Conservation (phyloP, 768 basidiomycete species). For the Hemileccinum impolitum region DNA sequence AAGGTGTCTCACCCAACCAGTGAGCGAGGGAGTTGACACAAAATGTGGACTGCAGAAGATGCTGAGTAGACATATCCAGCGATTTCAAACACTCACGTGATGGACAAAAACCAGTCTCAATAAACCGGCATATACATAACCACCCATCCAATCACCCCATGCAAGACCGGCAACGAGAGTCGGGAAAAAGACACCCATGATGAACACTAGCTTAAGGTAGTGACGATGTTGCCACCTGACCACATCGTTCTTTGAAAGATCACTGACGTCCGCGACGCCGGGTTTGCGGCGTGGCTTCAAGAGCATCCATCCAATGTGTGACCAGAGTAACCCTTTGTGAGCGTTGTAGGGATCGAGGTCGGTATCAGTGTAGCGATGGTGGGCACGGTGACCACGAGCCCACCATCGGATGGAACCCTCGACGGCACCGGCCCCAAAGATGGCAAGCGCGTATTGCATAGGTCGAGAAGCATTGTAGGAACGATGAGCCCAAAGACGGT, state of each 20-base stretch:
- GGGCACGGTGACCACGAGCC: conserved; percentile 96
- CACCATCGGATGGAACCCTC: conserved; percentile 99
- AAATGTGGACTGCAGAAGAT: conserved; percentile 73
- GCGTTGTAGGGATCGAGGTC: conserved; percentile 96
- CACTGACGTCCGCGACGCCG: conserved; percentile 86
- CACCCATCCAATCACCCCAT: conserved; percentile 87
- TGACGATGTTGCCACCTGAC: conserved; percentile 86
- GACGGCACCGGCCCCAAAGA: conserved; percentile 87
- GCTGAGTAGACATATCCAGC: background rate
- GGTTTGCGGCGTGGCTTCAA: conserved; percentile 86
- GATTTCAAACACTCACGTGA: conserved; percentile 52
- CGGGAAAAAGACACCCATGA: conserved; percentile 71
- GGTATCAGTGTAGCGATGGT: conserved; percentile 96
- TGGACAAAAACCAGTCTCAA: conserved; percentile 81
- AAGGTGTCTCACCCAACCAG: conserved; percentile 91
- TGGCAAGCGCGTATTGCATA: conserved; percentile 80
- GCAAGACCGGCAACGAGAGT: conserved; percentile 71
- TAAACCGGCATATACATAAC: conserved; percentile 81
- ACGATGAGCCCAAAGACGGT: conserved; percentile 96
- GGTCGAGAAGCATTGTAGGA: conserved; percentile 88
- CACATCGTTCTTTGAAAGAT: conserved; percentile 75
- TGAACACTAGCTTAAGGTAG: conserved; percentile 67
- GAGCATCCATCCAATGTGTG: conserved; percentile 92
- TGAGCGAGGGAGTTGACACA: conserved; percentile 97
- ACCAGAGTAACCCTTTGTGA: conserved; percentile 81